Base-by-base conservation (phyloP, 306 rosid species). In the Cucurbita moschata region DNA sequence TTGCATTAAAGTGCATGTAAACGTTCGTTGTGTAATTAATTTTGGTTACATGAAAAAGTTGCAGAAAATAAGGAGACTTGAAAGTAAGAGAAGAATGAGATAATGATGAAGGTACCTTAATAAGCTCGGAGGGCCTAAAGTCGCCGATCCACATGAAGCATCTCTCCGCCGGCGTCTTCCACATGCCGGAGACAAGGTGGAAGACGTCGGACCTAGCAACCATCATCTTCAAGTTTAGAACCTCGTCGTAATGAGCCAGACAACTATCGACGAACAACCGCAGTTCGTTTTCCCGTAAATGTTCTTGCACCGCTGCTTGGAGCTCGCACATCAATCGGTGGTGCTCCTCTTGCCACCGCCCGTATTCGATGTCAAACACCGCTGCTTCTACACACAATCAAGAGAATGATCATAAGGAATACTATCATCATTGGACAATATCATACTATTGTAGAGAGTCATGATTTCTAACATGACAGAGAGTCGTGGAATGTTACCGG, bases 81-180 rank as follows among this genome's bases (percentile, higher is more conserved):
- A 42, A 26, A 12, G 68, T 8, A 38, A 13, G 4, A 47, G 4
- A 39, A 9, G 0, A 39, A 38, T 7, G 50, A 63, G 46, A 62
- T 8, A 38, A 62, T 7, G 21, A 6, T 11, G 44, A n/a, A 42
- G 0, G 51, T 77, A 94, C 99, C 97, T 94, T 94, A 71, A 94
- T 89, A 91, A 94, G 82, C 60, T 91, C 96, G 39, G 99, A 94
- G 9, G 99, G 97, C 73, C 87, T 82, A 79, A 84, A 89, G 42
- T 92, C 99, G 51, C 97, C 99, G 39, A 94, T 91, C 99, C 99
- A 94, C 91, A 94, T 82, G 83, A 89, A 91, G 81, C 96, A 94
- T 4, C 97, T 87, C 76, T 94, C 99, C 19, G 96, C 96, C 8
- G 99, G 97, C 50, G 96, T 87, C 76, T 85, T 89, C 99, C 99